Evolutionary conservation across 2,329 filamentous ascomycete species (phyloP), one percentile per base, ranked within the genome.

Genomic region (Botryotinia convoluta): DNA sequence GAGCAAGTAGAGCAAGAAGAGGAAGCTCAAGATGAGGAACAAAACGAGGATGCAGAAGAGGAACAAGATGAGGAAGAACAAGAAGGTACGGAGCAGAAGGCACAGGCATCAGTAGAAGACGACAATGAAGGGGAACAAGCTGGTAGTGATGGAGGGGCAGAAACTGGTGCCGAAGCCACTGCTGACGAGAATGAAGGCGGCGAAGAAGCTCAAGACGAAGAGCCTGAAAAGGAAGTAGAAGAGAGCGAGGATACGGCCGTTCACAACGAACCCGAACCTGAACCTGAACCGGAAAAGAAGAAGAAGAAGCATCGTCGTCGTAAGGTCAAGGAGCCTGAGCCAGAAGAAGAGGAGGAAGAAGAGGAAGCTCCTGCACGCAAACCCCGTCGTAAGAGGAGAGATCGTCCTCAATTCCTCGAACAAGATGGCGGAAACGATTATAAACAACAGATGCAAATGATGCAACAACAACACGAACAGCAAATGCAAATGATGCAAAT

Each of bases 401-500:
- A 72, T 45, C 71, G 71, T 39, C 71, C 71, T 48, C 71, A 67
- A 59, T 72, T 72, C 71, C 71, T 72, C 42, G 71, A 72, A 54
- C 18, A 71, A 39, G 71, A 72, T 72, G 62, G 35, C 26, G 42
- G 37, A 12, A 54, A 72, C 10, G 12, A 62, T 29, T 68, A 57
- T 67, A 60, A 72, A 10, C 71, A 72, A 67, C 70, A 68, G 42
- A 68, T 68, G 64, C 64, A 72, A 45, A 54, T 72, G 62, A 72
- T 72, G 71, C 60, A 72, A 44, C 45, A 65, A 65, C 69, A 72
- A 44, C 69, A 72, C 37, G 65, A 68, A n/a, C 68, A 70, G 16
- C 69, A 72, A 67, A 72, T 72, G 69, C 69, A 72, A 35, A 72
- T 72, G 69, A 72, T 72, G 61, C 71, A 72, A n/a, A 39, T 57